Evolutionary conservation across 179 eudicot genomes (phyloP).

Genomic region (Beta corolliflora): DNA sequence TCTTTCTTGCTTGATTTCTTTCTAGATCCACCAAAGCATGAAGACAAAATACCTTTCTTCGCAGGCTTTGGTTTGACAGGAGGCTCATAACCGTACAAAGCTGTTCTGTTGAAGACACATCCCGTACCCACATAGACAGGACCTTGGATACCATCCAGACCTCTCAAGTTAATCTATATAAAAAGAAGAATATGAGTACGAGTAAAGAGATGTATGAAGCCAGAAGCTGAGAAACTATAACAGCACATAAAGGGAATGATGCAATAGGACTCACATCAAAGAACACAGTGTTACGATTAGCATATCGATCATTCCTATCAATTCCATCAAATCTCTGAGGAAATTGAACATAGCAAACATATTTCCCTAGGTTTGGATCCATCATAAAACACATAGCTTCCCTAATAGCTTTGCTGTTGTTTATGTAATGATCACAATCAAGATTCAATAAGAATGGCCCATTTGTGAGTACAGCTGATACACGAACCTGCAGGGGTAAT

Average conservation of each 20-base stretch:
- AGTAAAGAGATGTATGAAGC: not conserved
- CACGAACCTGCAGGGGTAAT: slow-evolving; percentile 46
- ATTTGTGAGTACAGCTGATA: slow-evolving; percentile 64
- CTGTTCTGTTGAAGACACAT: slow-evolving; percentile 69
- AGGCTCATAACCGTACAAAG: slow-evolving; percentile 68
- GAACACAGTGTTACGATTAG: slow-evolving; percentile 70
- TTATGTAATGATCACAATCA: slow-evolving; percentile 69
- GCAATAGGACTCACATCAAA: slow-evolving; percentile 51
- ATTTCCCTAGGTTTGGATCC: slow-evolving; percentile 68
- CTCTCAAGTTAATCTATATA: slow-evolving; percentile 63
- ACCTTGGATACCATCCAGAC: slow-evolving; percentile 71
- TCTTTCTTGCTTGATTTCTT: slow-evolving; percentile 57
- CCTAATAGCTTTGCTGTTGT: slow-evolving; percentile 64
- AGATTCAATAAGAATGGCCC: slow-evolving; percentile 62
- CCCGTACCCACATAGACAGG: slow-evolving; percentile 81
- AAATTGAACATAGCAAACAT: slow-evolving; percentile 69
- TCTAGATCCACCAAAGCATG: slow-evolving; percentile 51
- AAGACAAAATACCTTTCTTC: slow-evolving; percentile 42
- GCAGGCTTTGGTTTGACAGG: slow-evolving; percentile 49
- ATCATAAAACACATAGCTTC: slow-evolving; percentile 82
- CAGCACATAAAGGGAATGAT: not conserved
- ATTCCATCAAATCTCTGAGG: slow-evolving; percentile 78
- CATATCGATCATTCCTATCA: slow-evolving; percentile 67
- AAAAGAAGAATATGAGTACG: not conserved
- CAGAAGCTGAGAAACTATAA: not conserved